Conservation (phyloP, 768 basidiomycete genomes). For the Tephrocybe rancida region DNA sequence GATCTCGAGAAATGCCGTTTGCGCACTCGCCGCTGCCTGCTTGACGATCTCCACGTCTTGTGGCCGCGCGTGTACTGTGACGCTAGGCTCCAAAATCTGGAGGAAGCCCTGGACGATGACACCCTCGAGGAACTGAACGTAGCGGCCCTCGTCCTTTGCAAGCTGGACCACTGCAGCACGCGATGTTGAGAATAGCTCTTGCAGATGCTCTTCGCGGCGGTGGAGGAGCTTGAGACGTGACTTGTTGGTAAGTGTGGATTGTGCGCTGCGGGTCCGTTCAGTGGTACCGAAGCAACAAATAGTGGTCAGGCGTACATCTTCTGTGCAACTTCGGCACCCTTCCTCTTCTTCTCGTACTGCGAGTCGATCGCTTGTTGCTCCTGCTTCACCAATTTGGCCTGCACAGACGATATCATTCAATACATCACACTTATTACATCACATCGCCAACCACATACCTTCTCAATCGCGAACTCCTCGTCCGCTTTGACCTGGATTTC, state of each 20-base stretch:
- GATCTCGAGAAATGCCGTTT: constrained; percentile 69
- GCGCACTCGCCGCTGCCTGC: constrained; percentile 68
- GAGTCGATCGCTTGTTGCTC: constrained; percentile 95
- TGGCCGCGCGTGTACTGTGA: constrained; percentile 66
- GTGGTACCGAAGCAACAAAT: not conserved
- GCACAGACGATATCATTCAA: not conserved
- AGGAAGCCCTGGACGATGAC: constrained; percentile 86
- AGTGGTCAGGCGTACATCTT: constrained; percentile 72
- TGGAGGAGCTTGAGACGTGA: constrained; percentile 90
- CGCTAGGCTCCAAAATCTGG: constrained; percentile 74
- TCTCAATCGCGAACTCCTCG: constrained; percentile 99
- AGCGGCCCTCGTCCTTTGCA: constrained; percentile 65
- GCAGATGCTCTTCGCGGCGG: constrained; percentile 88
- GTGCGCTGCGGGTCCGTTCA: constrained; percentile 56
- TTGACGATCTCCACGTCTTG: constrained; percentile 64
- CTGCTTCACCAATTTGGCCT: constrained; percentile 98
- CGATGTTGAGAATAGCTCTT: constrained; percentile 82
- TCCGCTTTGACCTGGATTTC: constrained; percentile 98
- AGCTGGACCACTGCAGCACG: constrained; percentile 65
- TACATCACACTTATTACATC: not conserved
- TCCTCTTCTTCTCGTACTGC: constrained; percentile 93
- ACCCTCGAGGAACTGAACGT: constrained; percentile 81
- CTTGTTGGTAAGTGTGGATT: constrained; percentile 96
- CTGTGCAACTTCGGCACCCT: constrained; percentile 90
- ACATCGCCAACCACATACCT: constrained; percentile 46